Evolutionary conservation across 768 basidiomycete species (phyloP), one percentile per base, ranked within the genome.

Genomic region (Coprinopsis cinerea): DNA sequence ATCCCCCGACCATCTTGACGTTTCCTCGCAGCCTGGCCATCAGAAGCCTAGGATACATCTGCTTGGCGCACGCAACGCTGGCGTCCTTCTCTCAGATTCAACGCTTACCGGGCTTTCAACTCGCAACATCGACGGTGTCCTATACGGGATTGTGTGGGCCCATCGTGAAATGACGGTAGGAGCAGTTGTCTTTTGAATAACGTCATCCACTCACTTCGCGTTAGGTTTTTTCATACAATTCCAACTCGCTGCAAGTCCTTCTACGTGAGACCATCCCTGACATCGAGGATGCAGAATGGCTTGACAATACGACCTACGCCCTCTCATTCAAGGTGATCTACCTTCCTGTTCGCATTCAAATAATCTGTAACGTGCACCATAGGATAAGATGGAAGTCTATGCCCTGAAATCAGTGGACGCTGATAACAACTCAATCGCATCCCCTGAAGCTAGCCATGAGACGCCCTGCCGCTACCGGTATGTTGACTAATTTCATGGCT

Each of bases 111-210:
- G 65, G 3, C 49, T 68, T 34, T 48, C 37, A 9, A 57, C 61
- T 25, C 59, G 61, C 43, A 48, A 56, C 36, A 53, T 58, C 30
- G 59, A 53, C 18, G 64, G 61, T 35, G 64, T 54, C 17, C 51
- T 77, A 6, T 57, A 67, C 18, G 76, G 72, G 1, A 48, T 80
- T 18, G 66, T 64, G 13, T 83, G 82, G 82, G 70, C 76, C 3
- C 64, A 72, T 23, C 40, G 64, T 10, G 68, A 71, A 37, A 51
- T 77, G 9, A 61, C 62, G 40, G 77, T 76, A 55, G 53, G 70
- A 61, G 20, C 14, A 2, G 26, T 37, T n/a, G 23, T 4, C 15
- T 34, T 24, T 14, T 22, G 23, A 26, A 44, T 18, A 43, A 32
- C 36, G 28, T 39, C 23, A 15, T 22, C 32, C 22, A 32, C 30